Conservation (phyloP, 129 eudicot genomes). For the Erigeron canadensis region DNA sequence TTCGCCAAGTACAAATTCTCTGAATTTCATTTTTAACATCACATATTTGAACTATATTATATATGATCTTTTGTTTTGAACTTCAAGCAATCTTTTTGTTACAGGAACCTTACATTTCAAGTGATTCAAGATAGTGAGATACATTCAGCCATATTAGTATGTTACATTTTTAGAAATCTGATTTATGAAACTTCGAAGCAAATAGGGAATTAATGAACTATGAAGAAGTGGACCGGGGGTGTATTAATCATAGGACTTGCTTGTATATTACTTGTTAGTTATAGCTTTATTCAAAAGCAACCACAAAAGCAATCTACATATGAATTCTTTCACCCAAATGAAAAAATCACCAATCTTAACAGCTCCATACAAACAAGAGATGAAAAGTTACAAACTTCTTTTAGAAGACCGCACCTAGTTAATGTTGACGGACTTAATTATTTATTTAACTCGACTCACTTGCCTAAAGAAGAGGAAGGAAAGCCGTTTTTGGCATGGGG, state of each 20-base stretch:
- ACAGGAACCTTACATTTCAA: constrained; percentile 19
- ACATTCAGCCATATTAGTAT: constrained; percentile 25
- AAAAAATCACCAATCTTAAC: constrained; percentile 6
- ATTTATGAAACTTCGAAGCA: constrained; percentile 11
- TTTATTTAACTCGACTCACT: constrained; percentile 49
- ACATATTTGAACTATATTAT: background rate
- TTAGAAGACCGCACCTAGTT: constrained; percentile 45
- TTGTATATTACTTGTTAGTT: constrained; percentile 57
- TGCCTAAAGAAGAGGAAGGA: constrained; percentile 52
- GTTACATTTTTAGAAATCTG: constrained; percentile 24
- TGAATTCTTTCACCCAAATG: constrained; percentile 58
- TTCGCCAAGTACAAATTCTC: background rate
- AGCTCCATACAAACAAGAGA: constrained; percentile 12
- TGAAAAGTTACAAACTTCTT: constrained; percentile 17
- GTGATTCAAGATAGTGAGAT: constrained; percentile 26
- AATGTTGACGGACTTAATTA: constrained; percentile 57
- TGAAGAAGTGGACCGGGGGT: constrained; percentile 95
- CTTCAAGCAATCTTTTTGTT: background rate
- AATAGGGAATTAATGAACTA: too few species aligned
- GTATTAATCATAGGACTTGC: constrained; percentile 65
- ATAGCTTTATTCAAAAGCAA: constrained; percentile 51
- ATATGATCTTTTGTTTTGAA: background rate
- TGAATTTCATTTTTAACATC: background rate
- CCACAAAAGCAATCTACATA: constrained; percentile 74
- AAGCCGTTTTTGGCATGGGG: constrained; percentile 62